Base-by-base conservation (phyloP, 176 grass and related monocot genomes). In the Coix lacrymajobi region DNA sequence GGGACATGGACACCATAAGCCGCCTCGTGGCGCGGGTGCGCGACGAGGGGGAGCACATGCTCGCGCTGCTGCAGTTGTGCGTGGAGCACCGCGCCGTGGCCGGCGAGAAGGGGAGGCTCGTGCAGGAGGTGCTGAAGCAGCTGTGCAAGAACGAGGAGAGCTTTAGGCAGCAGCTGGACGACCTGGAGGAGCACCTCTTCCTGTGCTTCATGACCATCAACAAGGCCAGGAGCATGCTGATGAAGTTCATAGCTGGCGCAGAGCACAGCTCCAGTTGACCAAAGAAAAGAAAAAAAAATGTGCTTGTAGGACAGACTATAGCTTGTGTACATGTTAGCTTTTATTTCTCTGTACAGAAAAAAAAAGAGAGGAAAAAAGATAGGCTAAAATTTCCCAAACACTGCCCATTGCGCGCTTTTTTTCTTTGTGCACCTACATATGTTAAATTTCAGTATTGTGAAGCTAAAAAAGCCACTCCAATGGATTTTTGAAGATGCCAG, bases 171-270 rank as follows among this genome's bases (percentile, higher is more conserved):
- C 91, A 96, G 85, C 88, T 98, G 89, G 93, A 98, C 67, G 96
- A 95, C 63, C 89, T 96, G 46, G 96, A 99, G 87, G 91, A 99
- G 73, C 96, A 99, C 73, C 79, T 99, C n/a, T 99, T 87, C 83
- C 84, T 99, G 61, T 99, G 93, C 87, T 95, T 96, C 79, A 90
- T 99, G 93, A 94, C 93, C 69, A 96, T 92, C 84, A 94, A 96
- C 85, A 99, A 92, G 85, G 87, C 93, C 17, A 96, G 96, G 26
- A 92, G 86, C 82, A 87, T 96, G 87, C 87, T 96, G 33, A 90
- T 91, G 88, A 81, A 89, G 33, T 87, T 92, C 81, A 78, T 94
- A 32, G 22, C 81, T 71, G 46, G 80, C 11, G 88, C 88, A 29
- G 76, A 41, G 40, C 77, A 79, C 41, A 43, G 34, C 72, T 66